A percentile compares a stretch with the other conserved stretches of the same genome.
These are phyloP conservation scores for Zanthoxylum bungeanum DNA, from an alignment of 345 rosid species.

Conservation along the genomic window DNA sequence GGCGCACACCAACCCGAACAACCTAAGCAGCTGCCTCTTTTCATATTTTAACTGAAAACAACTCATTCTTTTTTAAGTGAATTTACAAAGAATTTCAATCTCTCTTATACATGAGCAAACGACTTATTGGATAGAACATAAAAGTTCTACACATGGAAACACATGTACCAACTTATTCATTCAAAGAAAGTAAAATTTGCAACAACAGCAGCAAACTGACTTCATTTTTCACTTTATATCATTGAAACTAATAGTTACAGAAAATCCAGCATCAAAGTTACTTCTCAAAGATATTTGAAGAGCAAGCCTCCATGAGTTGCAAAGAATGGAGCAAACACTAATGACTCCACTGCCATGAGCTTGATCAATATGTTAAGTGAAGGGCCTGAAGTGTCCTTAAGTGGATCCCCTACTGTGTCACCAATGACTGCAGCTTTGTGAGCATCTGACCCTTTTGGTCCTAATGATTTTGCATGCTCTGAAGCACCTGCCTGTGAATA, in stretches of 20 bases:
- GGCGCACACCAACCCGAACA: no score
- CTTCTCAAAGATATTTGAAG: conserved; percentile 45
- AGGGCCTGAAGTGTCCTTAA: conserved; percentile 76
- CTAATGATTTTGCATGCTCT: conserved; percentile 56
- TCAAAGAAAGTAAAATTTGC: background rate
- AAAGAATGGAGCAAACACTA: conserved; percentile 74
- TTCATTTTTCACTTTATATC: background rate
- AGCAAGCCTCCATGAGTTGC: conserved; percentile 66
- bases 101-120: no score
- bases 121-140: no score
- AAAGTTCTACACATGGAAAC: no score
- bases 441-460: conserved; percentile 68
- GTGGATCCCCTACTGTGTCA: conserved; percentile 71
- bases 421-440: conserved; percentile 79
- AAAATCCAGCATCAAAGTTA: background rate
- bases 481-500: conserved; percentile 54
- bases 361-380: conserved; percentile 75
- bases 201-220: background rate
- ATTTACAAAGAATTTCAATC: no score
- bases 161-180: background rate
- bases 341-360: conserved; percentile 76
- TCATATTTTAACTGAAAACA: no score
- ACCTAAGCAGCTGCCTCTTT: no score
- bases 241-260: background rate
- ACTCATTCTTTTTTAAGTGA: no score